Conservation (phyloP, 345 rosid species). For the Eucalyptus erythrocorys region DNA sequence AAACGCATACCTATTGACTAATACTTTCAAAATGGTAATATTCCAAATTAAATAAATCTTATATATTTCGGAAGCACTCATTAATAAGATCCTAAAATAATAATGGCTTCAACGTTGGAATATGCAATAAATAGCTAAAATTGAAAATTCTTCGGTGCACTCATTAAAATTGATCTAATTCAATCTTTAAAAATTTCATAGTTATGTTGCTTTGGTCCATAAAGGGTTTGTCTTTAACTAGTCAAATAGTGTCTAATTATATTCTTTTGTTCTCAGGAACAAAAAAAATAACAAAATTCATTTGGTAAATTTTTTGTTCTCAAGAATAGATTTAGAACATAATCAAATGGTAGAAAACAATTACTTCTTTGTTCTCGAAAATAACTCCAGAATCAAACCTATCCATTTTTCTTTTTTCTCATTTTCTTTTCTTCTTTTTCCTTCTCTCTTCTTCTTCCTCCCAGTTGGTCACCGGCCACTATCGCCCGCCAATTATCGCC, state of each 20-base stretch:
- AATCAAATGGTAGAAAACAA: no score
- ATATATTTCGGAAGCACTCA: background rate
- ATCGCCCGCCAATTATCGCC: rapidly evolving
- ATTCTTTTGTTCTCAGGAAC: rapidly evolving
- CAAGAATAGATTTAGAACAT: no score
- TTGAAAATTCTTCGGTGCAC: background rate
- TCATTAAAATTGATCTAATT: background rate
- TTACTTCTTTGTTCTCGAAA: no score
- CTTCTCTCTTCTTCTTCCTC: no score
- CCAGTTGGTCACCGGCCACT: rapidly evolving
- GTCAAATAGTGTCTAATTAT: no score
- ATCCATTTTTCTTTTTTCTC: no score
- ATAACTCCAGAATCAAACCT: no score
- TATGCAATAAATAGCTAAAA: background rate
- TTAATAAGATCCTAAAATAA: background rate
- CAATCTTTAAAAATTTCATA: background rate
- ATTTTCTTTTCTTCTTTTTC: rapidly evolving
- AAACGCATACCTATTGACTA: background rate
- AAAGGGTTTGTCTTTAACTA: background rate
- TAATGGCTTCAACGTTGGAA: background rate
- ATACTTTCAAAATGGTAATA: background rate
- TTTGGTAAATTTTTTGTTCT: no score
- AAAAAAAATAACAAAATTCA: no score
- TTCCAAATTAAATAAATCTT: background rate
- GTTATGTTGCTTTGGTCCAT: background rate